These are phyloP conservation scores for Lachancea meyersii DNA, from an alignment of 805 yeast genomes.

Conservation along the genomic window DNA sequence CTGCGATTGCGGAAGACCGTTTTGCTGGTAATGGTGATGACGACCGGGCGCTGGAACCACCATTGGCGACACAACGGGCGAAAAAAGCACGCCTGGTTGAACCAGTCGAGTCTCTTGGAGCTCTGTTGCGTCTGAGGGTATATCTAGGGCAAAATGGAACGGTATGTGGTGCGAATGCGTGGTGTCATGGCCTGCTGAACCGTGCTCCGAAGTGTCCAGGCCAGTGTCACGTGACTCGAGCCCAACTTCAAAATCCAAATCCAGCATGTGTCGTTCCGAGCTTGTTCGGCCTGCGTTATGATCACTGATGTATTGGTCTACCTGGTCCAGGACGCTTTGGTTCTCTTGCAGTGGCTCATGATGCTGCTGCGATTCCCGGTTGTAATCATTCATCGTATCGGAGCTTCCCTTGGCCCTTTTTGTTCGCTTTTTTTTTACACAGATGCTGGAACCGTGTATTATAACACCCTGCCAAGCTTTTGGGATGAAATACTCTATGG, in stretches of 20 bases:
- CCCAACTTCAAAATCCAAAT: slow-evolving; percentile 2
- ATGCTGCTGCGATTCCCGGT: slow-evolving; percentile 5
- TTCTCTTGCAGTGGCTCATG: slow-evolving; percentile 1
- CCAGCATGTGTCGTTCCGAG: not conserved
- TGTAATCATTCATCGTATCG: slow-evolving; percentile 1
- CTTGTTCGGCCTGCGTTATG: slow-evolving; percentile 1
- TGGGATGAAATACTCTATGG: not conserved
- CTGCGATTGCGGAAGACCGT: not conserved
- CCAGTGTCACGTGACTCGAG: slow-evolving; percentile 5
- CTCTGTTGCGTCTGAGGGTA: not conserved
- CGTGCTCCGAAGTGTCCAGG: not conserved
- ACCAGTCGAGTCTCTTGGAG: slow-evolving; percentile 19
- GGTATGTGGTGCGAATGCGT: slow-evolving; percentile 2
- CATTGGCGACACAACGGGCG: slow-evolving; percentile 74
- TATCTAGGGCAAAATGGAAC: slow-evolving; percentile 19
- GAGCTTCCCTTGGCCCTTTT: not conserved
- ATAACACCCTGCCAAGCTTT: not conserved
- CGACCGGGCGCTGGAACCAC: slow-evolving; percentile 27
- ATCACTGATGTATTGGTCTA: slow-evolving; percentile 18
- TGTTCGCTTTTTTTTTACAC: not conserved
- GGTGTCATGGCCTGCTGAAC: not conserved
- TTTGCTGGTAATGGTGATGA: slow-evolving; percentile 4
- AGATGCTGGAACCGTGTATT: not conserved
- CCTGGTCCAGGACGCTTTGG: slow-evolving; percentile 29
- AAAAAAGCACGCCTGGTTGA: slow-evolving; percentile 57